Evolutionary conservation across 2,329 filamentous ascomycete genomes (phyloP), one percentile per base, ranked within the genome.

Genomic region (Ophiostoma fasciatum): DNA sequence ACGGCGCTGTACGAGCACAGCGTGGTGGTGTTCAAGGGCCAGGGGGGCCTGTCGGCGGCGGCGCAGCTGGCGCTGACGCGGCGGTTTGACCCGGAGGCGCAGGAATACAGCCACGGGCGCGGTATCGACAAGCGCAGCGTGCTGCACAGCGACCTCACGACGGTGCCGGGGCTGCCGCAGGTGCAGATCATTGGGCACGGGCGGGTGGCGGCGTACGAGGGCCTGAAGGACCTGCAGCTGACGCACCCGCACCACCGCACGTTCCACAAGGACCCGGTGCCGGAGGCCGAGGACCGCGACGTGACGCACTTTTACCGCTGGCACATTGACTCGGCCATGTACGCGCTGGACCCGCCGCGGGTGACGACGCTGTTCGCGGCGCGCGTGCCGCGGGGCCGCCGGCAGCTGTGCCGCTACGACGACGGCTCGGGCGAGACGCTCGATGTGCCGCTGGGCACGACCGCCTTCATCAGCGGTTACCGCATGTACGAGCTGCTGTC

Each of bases 151-250:
- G 81, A 87, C 47, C 63, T 85, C n/a, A 84, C 84, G 58, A 85
- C 81, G 0, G 71, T 85, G 26, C 80, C 81, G 0, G 72, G 81
- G 43, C 80, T 85, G 51, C 78, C 80, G 0, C 78, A 87, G 40
- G 76, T 82, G 1, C 80, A 87, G 48, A 73, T 85, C 36, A 85
- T 87, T 41, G 81, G 81, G 19, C 83, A 85, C 46, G 81, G 81
- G 3, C 65, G 68, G 28, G 66, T 85, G 2, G 53, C 64, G 1
- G 66, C 69, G 20, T 85, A 82, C 46, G 78, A 85, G 50, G 81
- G 80, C 0, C 58, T 87, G 11, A 58, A 67, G 45, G 62, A 84
- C 49, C 68, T 84, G 42, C 69, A 61, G 15, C 66, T 87, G 18
- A 68, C 68, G 33, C 81, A 87, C 48, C 81, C 81, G 6, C 80